Conservation (phyloP, 2,329 filamentous ascomycete species). For the Dactylellina haptotyla region DNA sequence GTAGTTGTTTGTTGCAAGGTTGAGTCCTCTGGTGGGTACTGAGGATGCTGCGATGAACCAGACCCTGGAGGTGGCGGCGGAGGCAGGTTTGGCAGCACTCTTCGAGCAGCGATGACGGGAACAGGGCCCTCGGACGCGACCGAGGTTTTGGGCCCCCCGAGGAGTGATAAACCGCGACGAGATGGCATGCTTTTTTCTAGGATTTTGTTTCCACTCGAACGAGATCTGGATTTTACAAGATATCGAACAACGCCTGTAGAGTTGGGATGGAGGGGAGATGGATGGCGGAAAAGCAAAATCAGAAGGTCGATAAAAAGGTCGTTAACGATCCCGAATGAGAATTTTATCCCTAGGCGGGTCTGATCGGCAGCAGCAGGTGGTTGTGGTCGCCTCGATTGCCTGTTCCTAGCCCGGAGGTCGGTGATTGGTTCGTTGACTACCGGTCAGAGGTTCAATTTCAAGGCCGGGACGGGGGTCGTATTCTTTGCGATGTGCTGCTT, state of each 20-base stretch:
- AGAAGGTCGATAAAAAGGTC: neutral
- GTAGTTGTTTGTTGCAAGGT: conserved; percentile 54
- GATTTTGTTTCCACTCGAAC: neutral
- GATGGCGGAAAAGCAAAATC: neutral
- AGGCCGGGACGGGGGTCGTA: conserved; percentile 10
- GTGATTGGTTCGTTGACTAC: conserved; percentile 42
- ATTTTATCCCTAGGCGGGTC: conserved; percentile 49
- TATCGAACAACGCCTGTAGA: conserved; percentile 1
- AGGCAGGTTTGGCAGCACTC: conserved; percentile 50
- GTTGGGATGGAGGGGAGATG: neutral
- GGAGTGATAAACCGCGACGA: conserved; percentile 46
- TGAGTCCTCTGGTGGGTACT: conserved; percentile 51
- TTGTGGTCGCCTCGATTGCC: conserved; percentile 39
- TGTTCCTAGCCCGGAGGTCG: conserved; percentile 25
- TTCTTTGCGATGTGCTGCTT: neutral
- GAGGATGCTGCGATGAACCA: conserved; percentile 53
- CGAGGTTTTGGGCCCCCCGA: conserved; percentile 53
- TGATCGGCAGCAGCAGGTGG: conserved; percentile 41
- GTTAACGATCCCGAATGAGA: conserved; percentile 25
- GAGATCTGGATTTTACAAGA: neutral
- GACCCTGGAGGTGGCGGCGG: conserved; percentile 51
- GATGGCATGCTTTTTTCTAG: conserved; percentile 42
- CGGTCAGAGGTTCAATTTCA: conserved; percentile 37
- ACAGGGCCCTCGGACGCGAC: conserved; percentile 52
- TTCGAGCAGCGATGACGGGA: conserved; percentile 49